These are phyloP conservation scores for Ganoderma sinense DNA, from an alignment of 1,284 basidiomycete species.

Conservation along the genomic window DNA sequence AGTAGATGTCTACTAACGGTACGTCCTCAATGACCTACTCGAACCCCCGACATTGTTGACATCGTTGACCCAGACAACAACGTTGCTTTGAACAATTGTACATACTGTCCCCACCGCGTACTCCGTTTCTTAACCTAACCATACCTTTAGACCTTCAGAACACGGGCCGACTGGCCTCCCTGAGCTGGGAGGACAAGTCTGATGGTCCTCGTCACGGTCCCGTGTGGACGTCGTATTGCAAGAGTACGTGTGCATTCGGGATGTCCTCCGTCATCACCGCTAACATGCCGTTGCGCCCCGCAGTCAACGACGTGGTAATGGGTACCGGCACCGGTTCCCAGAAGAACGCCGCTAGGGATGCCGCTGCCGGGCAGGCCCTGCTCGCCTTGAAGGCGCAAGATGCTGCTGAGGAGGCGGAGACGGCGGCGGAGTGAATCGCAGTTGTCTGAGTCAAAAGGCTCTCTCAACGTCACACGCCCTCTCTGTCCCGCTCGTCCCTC, in stretches of 20 bases:
- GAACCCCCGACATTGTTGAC: not conserved
- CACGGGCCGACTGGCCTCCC: constrained; percentile 45
- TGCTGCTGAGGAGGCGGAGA: constrained; percentile 2
- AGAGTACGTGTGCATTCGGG: constrained; percentile 49
- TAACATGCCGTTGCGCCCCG: constrained; percentile 6
- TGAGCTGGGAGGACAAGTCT: constrained; percentile 61
- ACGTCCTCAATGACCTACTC: constrained; percentile 5
- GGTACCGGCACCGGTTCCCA: constrained; percentile 55
- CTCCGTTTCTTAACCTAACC: not conserved
- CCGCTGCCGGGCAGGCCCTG: constrained; percentile 60
- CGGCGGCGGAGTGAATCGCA: not conserved
- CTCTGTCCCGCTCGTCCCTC: no score
- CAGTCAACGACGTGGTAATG: constrained; percentile 54
- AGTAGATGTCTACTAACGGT: constrained; percentile 27
- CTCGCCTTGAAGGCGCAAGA: constrained; percentile 36
- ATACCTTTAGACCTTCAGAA: constrained; percentile 58
- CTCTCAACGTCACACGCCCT: not conserved
- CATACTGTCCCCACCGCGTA: not conserved
- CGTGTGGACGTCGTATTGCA: constrained; percentile 65
- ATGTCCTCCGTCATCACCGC: not conserved
- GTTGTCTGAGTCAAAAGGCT: not conserved
- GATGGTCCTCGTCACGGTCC: constrained; percentile 56
- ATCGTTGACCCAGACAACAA: constrained; percentile 27
- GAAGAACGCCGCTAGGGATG: constrained; percentile 61
- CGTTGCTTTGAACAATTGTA: constrained; percentile 41